Percentiles rank a stretch among this genome's conserved stretches.
phyloP scores from a whole-genome alignment of 1,284 basidiomycete genomes.

The Inonotus hispidus region DNA sequence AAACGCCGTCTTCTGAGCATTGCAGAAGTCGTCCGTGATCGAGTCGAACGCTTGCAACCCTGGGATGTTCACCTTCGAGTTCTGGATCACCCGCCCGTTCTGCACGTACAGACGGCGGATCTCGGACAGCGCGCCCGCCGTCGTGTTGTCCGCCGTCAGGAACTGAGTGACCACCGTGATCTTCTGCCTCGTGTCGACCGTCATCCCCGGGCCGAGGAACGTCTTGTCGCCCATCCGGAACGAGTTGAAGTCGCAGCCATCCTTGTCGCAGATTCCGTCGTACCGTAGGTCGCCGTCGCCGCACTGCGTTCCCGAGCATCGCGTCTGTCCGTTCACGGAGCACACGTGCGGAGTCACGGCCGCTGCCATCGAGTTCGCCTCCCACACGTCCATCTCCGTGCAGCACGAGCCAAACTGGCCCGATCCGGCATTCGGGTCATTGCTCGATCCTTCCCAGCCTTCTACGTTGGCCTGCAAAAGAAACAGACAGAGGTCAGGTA shows the following conservation, averaged over 20 bases:
- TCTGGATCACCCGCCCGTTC: constrained; percentile 44
- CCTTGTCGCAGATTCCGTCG: constrained; percentile 43
- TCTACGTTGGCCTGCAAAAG: constrained; percentile 38
- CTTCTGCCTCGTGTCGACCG: constrained; percentile 41
- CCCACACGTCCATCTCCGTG: constrained; percentile 54
- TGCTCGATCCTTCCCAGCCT: constrained; percentile 37
- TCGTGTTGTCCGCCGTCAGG: constrained; percentile 41
- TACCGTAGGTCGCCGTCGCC: constrained; percentile 35
- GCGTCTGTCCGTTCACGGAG: constrained; percentile 34
- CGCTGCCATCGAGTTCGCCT: constrained; percentile 44
- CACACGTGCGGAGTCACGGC: constrained; percentile 47
- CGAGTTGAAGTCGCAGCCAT: constrained; percentile 54
- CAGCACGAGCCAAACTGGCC: constrained; percentile 46
- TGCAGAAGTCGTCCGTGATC: constrained; percentile 36
- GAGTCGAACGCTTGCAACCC: constrained; percentile 34
- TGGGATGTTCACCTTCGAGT: constrained; percentile 40
- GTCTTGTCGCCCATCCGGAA: constrained; percentile 44
- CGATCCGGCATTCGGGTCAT: constrained; percentile 39
- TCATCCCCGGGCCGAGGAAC: constrained; percentile 42
- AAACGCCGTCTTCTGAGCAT: constrained; percentile 34
- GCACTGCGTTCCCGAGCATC: constrained; percentile 38
- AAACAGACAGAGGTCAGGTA: background rate
- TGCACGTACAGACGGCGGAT: constrained; percentile 52
- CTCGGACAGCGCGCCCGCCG: constrained; percentile 40
- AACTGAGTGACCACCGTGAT: constrained; percentile 46